phyloP scores from a whole-genome alignment of 2,329 filamentous ascomycete genomes.

The Orbilia ellipsospora region DNA sequence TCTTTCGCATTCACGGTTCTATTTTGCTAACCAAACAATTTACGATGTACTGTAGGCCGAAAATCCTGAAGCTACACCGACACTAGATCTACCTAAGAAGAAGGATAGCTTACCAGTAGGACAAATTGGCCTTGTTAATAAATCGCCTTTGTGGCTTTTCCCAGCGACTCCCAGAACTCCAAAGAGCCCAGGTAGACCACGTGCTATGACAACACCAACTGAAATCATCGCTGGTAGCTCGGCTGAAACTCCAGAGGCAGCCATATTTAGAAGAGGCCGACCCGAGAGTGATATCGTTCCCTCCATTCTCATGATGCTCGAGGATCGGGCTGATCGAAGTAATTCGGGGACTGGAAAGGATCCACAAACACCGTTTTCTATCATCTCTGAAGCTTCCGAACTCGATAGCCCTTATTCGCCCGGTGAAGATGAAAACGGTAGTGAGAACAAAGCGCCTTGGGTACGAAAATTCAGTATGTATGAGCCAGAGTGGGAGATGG shows the following conservation, averaged over 20 bases:
- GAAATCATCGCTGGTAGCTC: constrained; percentile 8
- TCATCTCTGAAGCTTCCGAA: constrained; percentile 48
- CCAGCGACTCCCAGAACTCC: constrained; percentile 51
- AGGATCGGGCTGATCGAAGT: constrained; percentile 39
- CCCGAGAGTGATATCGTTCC: constrained; percentile 53
- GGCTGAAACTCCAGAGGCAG: constrained; percentile 30
- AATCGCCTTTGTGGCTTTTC: constrained; percentile 50
- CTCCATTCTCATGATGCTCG: constrained; percentile 51
- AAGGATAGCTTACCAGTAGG: constrained; percentile 42
- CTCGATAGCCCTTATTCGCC: constrained; percentile 52
- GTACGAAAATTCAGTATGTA: constrained; percentile 52
- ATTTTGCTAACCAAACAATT: constrained; percentile 2
- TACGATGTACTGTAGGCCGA: constrained; percentile 32
- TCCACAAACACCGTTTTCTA: constrained; percentile 53
- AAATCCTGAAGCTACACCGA: constrained; percentile 55
- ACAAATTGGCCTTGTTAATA: constrained; percentile 43
- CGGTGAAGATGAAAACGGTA: background rate
- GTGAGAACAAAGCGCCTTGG: constrained; percentile 38
- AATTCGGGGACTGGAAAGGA: constrained; percentile 27
- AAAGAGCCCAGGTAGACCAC: constrained; percentile 46
- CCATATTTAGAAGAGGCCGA: constrained; percentile 29
- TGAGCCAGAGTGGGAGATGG: constrained; percentile 55
- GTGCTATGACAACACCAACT: constrained; percentile 50
- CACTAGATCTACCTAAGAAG: constrained; percentile 57
- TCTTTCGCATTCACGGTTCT: no score